Evolutionary conservation across 2,329 filamentous ascomycete species (phyloP), one percentile per base, ranked within the genome.

Genomic region (Nothophoma quercina): DNA sequence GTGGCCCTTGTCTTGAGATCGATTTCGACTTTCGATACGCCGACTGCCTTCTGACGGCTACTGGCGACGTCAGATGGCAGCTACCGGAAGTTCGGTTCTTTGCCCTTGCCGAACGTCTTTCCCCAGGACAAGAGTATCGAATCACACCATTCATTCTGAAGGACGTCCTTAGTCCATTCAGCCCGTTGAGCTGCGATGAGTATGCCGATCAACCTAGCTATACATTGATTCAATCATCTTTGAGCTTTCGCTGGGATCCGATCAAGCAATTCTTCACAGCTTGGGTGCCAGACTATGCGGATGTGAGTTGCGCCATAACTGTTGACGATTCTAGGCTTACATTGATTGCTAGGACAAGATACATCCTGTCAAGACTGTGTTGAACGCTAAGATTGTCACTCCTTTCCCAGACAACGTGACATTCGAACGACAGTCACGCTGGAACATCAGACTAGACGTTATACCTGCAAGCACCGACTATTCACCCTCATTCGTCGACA

Each of bases 381-480:
- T 70, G 8, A 50, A 44, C 1, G 58, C 58, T 9, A 58, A 44
- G 7, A 44, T 57, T 6, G 56, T 47, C 7, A 68, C 60, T 1
- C 28, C 28, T 3, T 75, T 75, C 35, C 65, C 69, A 4, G 51
- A 35, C 2, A 33, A 56, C 10, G 66, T 73, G 9, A 62, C 55
- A 5, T 73, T 71, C 44, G 64, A 75, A 43, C 63, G 65, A 12
- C 61, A 43, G 18, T 63, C 62, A 21, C 71, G 73, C 3, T 68
- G 71, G 50, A 57, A 8, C 8, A 58, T 74, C 34, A 62, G 62
- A 18, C 51, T 71, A 13, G 29, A 47, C 1, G 38, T 62, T 10
- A 28, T 15, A 13, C 34, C 55, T 5, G 36, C 42, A 7, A 13
- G 44, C n/a, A 21, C 7, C 12, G 10, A 33, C 8, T 6, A 1